Evolutionary conservation across 495 filamentous ascomycete species (phyloP).

Genomic region (Aspergillus nidulans): DNA sequence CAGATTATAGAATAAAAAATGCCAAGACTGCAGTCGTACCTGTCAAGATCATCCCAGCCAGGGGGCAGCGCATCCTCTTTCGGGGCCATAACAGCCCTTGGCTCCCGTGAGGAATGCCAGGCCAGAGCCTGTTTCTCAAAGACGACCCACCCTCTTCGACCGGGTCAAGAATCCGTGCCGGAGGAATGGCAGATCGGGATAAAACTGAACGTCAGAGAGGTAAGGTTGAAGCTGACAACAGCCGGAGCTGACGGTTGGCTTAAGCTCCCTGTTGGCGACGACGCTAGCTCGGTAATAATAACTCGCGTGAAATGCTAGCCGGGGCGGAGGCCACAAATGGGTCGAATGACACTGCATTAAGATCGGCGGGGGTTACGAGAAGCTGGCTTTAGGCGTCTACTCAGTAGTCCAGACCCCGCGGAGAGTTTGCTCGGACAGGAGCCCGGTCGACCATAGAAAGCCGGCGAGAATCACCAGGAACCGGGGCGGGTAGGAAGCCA

Average conservation of each 20-base stretch:
- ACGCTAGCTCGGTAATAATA: not conserved
- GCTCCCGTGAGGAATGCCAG: constrained; percentile 33
- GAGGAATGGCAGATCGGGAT: constrained; percentile 1
- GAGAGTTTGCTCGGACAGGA: constrained; percentile 3
- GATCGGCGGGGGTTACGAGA: constrained; percentile 9
- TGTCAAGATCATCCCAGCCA: constrained; percentile 47
- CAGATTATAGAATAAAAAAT: not conserved
- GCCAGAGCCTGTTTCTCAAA: constrained; percentile 3
- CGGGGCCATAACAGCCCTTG: constrained; percentile 45
- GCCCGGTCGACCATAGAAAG: not conserved
- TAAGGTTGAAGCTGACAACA: constrained; percentile 15
- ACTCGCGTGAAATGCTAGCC: constrained; percentile 5
- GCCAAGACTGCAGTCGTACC: constrained; percentile 32
- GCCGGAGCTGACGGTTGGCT: constrained; percentile 18
- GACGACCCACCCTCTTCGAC: constrained; percentile 13
- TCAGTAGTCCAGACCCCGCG: not conserved
- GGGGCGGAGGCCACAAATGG: constrained; percentile 1
- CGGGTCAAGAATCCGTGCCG: constrained; percentile 5
- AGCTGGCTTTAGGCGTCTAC: constrained; percentile 1
- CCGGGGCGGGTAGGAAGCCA: not conserved
- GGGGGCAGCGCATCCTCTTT: constrained; percentile 47
- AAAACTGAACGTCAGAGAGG: not conserved
- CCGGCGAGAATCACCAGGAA: not conserved
- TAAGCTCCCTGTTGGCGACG: constrained; percentile 10
- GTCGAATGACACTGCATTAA: constrained; percentile 17